A percentile compares a stretch with the other conserved stretches of the same genome.
Conservation (phyloP, 2,329 filamentous ascomycete species). For the Pseudogymnoascus pannorum region DNA sequence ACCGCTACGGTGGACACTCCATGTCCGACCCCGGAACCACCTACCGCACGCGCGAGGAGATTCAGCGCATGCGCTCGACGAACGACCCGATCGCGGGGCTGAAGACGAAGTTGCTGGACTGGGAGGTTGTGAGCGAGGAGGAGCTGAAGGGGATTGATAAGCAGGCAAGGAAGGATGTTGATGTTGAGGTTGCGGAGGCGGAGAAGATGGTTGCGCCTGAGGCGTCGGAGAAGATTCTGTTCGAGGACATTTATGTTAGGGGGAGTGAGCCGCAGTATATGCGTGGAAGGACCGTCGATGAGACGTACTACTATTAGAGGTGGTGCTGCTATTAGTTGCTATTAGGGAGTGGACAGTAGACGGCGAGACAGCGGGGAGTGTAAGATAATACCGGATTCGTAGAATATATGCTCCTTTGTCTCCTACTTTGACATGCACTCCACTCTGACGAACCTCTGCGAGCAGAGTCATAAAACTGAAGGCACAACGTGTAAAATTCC, state of each 20-base stretch:
- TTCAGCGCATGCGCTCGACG: conserved; percentile 98
- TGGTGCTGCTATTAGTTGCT: not conserved
- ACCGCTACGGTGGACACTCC: conserved; percentile 98
- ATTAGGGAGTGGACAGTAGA: too few relatives aligned
- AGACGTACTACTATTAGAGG: conserved; percentile 65
- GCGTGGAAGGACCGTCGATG: conserved; percentile 79
- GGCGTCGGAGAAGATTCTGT: conserved; percentile 72
- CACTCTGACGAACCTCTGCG: too few relatives aligned
- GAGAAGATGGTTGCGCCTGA: conserved; percentile 84
- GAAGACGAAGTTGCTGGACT: conserved; percentile 97
- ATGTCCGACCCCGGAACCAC: conserved; percentile 99
- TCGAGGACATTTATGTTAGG: conserved; percentile 90
- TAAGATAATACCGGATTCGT: not conserved
- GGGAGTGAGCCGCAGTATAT: conserved; percentile 84
- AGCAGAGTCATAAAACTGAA: not conserved
- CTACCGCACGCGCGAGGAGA: conserved; percentile 98
- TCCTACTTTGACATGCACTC: not conserved
- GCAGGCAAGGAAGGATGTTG: conserved; percentile 77
- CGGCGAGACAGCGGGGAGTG: not conserved
- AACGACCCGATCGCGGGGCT: conserved; percentile 97
- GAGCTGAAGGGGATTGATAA: conserved; percentile 97
- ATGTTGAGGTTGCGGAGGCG: conserved; percentile 81
- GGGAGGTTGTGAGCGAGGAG: conserved; percentile 83
- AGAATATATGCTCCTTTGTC: not conserved
- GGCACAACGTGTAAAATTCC: not conserved